A percentile compares a stretch with the other conserved stretches of the same genome.
phyloP scores from a whole-genome alignment of 192 early-diverging fungal species.

The Coemansia sp. region DNA sequence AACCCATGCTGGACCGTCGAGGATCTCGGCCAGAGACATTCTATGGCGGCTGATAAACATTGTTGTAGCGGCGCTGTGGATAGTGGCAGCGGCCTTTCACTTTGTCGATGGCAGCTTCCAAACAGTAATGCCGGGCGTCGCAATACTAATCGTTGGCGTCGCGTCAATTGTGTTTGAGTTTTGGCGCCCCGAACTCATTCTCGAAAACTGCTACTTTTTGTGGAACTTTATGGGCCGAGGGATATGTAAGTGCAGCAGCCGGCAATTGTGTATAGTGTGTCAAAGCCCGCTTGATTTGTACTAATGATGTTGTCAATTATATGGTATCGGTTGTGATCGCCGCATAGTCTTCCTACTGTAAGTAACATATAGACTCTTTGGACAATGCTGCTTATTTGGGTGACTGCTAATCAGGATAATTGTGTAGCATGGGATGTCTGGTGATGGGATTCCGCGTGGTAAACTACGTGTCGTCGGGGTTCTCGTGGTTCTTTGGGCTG shows the following conservation, averaged over 20 bases:
- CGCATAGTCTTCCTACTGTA: constrained; percentile 43
- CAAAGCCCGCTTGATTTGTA: too few relatives aligned
- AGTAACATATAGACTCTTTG: constrained; percentile 6
- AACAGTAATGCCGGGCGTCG: constrained; percentile 40
- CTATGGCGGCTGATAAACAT: constrained; percentile 49
- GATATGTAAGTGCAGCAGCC: constrained; percentile 27
- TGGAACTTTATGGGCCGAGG: constrained; percentile 57
- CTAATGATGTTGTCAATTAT: neutral
- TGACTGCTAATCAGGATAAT: neutral
- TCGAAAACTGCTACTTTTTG: constrained; percentile 50
- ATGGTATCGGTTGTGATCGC: neutral
- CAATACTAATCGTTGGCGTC: constrained; percentile 34
- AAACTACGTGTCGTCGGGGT: constrained; percentile 39
- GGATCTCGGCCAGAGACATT: constrained; percentile 12
- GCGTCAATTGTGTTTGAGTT: constrained; percentile 46
- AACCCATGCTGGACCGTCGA: neutral
- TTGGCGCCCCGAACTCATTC: constrained; percentile 31
- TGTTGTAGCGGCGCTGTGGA: constrained; percentile 45
- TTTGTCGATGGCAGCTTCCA: constrained; percentile 43
- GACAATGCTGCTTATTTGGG: neutral
- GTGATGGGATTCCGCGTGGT: constrained; percentile 32
- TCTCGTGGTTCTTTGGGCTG: constrained; percentile 45
- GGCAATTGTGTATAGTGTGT: constrained; percentile 1
- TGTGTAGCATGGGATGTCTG: constrained; percentile 41
- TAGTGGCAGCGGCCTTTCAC: constrained; percentile 36